These are phyloP conservation scores for Larix kaempferi DNA, from an alignment of 75 land plant species.

Conservation along the genomic window DNA sequence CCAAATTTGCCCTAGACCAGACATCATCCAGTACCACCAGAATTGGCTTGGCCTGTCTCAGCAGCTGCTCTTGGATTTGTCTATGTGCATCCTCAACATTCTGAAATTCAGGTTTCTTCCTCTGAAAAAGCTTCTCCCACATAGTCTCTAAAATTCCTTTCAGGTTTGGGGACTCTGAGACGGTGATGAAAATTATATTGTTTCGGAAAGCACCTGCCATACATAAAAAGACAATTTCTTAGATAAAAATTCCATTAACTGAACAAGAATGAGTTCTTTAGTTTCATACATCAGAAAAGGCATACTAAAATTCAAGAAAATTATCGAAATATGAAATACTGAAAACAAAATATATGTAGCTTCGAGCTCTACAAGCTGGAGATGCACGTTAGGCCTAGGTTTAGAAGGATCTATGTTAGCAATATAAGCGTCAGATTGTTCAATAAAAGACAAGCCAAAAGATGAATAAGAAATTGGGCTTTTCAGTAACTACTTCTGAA, in stretches of 20 bases:
- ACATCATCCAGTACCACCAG: constrained; percentile 7
- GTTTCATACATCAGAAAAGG: too few species aligned
- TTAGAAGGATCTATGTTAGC: neutral
- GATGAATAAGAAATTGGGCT: too few species aligned
- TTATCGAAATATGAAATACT: too few species aligned
- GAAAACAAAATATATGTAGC: too few species aligned
- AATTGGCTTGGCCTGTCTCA: neutral
- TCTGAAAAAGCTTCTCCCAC: constrained; percentile 17
- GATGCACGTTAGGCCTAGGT: too few species aligned
- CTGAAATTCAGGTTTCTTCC: neutral
- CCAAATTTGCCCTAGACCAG: neutral
- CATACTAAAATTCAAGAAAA: too few species aligned
- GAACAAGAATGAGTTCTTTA: too few species aligned
- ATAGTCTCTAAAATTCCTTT: constrained; percentile 14
- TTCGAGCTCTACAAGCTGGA: too few species aligned
- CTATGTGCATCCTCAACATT: neutral
- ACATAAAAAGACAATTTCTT: too few species aligned
- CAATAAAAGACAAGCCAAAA: neutral
- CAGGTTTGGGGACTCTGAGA: constrained; percentile 53
- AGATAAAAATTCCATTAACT: too few species aligned
- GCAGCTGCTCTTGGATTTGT: neutral
- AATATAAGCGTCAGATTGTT: neutral
- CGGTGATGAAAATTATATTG: constrained; percentile 45
- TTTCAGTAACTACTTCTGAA: neutral
- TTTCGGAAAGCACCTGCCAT: constrained; percentile 34